Base-by-base conservation (phyloP, 1,139 yeast genomes). In the Pichia sp. region DNA sequence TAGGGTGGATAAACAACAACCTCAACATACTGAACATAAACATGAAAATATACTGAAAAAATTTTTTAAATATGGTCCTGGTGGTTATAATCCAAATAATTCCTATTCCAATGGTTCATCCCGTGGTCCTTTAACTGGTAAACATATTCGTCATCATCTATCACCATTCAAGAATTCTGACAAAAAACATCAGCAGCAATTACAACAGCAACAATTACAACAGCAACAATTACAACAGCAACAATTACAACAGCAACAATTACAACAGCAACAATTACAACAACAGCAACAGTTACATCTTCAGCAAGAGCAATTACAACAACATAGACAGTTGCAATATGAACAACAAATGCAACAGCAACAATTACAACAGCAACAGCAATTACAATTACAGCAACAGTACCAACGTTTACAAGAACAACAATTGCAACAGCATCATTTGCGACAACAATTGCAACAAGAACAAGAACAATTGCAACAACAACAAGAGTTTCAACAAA, bases 31-130 rank as follows among this genome's bases (percentile, higher is more conserved):
- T 20, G 49, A 38, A 21, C 45, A 42, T n/a, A 42, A 43, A 35
- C 49, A 43, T 38, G 46, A 39, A 26, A 46, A 39, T 20, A 3
- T 48, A 9, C 27, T 48, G 5, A 42, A 43, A n/a, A 48, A 48
- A 27, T 38, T 46, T 8, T 47, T 48, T 37, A 48, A 45, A 34
- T 44, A 42, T 23, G 47, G 48, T 4, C 45, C 47, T 23, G 48
- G 45, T 28, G 43, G 45, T n/a, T 45, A 40, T 20, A 43, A 43
- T 26, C 42, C 46, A 30, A 39, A 19, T 6, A 37, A 34, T 11
- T 19, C 18, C 4, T 22, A 25, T 13, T 15, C 40, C 31, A 16
- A 33, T 26, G 14, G 13, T 10, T 26, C 31, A 26, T 20, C 25
- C 14, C 35, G 35, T 24, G 37, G 40, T 10, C 34, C 42, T 6